Base-by-base conservation (phyloP, 345 rosid genomes). In the Hirschfeldia incana region DNA sequence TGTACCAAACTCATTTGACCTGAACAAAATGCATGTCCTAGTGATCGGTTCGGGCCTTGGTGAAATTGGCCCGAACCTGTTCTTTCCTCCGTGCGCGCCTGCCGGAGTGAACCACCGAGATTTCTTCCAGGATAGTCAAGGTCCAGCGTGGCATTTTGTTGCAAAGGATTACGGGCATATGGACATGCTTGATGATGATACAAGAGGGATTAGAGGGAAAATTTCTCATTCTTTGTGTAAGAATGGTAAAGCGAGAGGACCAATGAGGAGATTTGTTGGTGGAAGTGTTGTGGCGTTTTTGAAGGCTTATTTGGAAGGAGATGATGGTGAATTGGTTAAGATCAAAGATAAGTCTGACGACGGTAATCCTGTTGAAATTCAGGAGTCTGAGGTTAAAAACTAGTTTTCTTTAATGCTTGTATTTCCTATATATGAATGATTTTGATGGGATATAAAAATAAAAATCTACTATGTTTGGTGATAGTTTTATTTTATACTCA, bases 11-110 rank as follows among this genome's bases (percentile, higher is more conserved):
- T 92, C 98, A 5, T 88, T 94, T 72, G 79, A 87, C 74, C 86
- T 92, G n/a, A 83, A 82, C 55, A 81, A 85, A 87, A 76, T 5
- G 2, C 86, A 86, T 1, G 86, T 84, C 9, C 77, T 88, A 87
- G 88, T 94, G 10, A 85, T 92, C 10, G 98, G 98, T 68, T 87
- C 96, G 0, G 96, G 98, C 12, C 82, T 89, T 1, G 97, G 97
- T 0, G 92, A 89, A 80, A 61, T 74, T 16, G 84, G 72, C 16
- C 81, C 21, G 65, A 86, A 86, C 70, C 88, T 84, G 0, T 1
- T 91, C 39, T 81, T 92, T 78, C 94, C 91, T 0, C 86, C 97
- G 8, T 92, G 97, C n/a, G 97, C 97, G 0, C 97, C 94, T 0
- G 82, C 79, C 15, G 94, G 98, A 12, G 87, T 88, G 58, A 94